A percentile compares a stretch with the other conserved stretches of the same genome.
Conservation (phyloP, 1,284 basidiomycete species). For the Coriolopsis trogii region DNA sequence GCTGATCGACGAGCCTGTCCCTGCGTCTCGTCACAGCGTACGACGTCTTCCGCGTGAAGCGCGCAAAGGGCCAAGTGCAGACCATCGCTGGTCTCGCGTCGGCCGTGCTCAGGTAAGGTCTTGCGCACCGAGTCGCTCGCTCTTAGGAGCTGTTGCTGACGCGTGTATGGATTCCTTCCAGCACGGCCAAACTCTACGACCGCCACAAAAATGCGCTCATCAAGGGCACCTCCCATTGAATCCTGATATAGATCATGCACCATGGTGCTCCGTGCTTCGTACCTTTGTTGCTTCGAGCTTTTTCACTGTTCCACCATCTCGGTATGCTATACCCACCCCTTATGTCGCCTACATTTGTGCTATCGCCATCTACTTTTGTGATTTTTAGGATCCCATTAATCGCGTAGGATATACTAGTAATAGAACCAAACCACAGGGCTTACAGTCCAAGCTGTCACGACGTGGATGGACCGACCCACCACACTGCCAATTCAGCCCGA, state of each 20-base stretch:
- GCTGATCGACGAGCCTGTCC: neutral
- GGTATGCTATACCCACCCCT: too few relatives aligned
- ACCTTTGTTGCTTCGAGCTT: too few relatives aligned
- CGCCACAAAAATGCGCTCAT: constrained; percentile 62
- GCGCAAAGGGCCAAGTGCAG: constrained; percentile 62
- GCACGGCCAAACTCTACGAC: constrained; percentile 72
- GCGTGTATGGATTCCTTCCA: constrained; percentile 29
- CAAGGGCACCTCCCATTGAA: constrained; percentile 43
- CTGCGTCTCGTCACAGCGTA: constrained; percentile 44
- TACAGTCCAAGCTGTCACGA: too few relatives aligned
- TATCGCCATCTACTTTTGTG: too few relatives aligned
- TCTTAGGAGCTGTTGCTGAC: neutral
- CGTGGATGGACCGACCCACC: too few relatives aligned
- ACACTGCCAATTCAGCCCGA: too few relatives aligned
- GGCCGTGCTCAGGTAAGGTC: constrained; percentile 68
- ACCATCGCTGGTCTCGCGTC: constrained; percentile 67
- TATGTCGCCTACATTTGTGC: too few relatives aligned
- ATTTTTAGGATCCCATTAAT: too few relatives aligned
- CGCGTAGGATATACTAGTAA: too few relatives aligned
- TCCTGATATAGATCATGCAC: too few relatives aligned
- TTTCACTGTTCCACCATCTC: too few relatives aligned
- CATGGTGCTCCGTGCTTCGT: neutral
- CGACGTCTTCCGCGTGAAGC: constrained; percentile 59
- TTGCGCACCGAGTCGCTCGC: constrained; percentile 5
- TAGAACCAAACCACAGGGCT: too few relatives aligned